A percentile compares a stretch with the other conserved stretches of the same genome.
phyloP scores from a whole-genome alignment of 2,329 filamentous ascomycete genomes.

The Diaporthe sp. region DNA sequence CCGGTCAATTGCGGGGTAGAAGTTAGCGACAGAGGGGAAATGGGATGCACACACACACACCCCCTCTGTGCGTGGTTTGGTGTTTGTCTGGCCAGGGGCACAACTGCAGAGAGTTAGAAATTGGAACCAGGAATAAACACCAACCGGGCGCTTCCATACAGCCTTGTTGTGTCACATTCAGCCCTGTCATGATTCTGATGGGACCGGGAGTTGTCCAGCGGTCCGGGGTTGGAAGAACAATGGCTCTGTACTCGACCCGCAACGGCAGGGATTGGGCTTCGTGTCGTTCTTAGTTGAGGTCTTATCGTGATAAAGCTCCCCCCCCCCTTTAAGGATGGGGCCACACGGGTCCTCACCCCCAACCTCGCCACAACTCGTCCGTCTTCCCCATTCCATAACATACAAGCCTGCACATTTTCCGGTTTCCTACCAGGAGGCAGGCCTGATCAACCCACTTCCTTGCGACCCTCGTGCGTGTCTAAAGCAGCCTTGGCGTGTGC shows the following conservation, averaged over 20 bases:
- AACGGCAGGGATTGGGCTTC: background rate
- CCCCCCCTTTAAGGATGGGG: background rate
- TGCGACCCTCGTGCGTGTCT: background rate
- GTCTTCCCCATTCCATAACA: background rate
- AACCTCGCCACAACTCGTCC: background rate
- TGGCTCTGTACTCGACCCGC: background rate
- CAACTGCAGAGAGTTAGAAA: too few relatives aligned
- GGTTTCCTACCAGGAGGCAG: background rate
- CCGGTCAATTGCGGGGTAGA: constrained; percentile 11
- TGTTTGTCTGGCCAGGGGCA: background rate
- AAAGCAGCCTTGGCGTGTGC: background rate
- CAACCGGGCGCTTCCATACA: too few relatives aligned
- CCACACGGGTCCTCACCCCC: background rate
- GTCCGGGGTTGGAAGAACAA: background rate
- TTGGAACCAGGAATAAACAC: too few relatives aligned
- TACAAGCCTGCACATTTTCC: background rate
- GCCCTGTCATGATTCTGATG: background rate
- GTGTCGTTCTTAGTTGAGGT: background rate
- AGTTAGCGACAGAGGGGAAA: background rate
- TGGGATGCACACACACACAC: background rate
- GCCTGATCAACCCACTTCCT: background rate
- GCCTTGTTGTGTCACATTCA: background rate
- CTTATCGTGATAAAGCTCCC: constrained; percentile 31
- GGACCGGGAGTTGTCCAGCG: background rate
- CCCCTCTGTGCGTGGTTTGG: background rate